Evolutionary conservation across 1,284 basidiomycete species (phyloP).

Genomic region (Porogramme epimiltina): DNA sequence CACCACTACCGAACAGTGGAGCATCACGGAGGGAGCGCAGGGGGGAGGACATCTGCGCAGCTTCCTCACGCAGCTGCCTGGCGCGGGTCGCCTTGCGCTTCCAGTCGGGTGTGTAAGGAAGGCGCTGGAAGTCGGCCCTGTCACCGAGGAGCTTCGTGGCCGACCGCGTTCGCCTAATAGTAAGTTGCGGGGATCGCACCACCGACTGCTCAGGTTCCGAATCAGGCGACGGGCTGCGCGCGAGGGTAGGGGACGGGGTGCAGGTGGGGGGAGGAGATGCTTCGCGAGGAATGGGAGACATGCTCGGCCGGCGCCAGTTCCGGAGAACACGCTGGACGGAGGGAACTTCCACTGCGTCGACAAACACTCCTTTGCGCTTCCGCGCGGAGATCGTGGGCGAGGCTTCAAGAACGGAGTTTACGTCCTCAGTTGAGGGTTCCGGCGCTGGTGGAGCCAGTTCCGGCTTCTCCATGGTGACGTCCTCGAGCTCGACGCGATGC

Average conservation of each 20-base stretch:
- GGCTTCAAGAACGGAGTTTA: not conserved
- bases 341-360: constrained; percentile 61
- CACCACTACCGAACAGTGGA: constrained; percentile 45
- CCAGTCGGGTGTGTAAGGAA: constrained; percentile 18
- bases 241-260: too few species aligned
- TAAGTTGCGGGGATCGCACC: not conserved
- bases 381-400: constrained; percentile 24
- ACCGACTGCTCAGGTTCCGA: not conserved
- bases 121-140: constrained; percentile 12
- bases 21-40: constrained; percentile 34
- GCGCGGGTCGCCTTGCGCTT: constrained; percentile 21
- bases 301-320: constrained; percentile 6
- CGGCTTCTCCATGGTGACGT: not conserved
- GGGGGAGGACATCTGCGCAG: constrained; percentile 30
- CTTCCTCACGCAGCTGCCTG: constrained; percentile 16
- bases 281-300: not conserved
- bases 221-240: not conserved
- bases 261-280: too few species aligned
- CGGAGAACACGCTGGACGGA: constrained; percentile 11
- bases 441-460: too few species aligned
- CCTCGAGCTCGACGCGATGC: constrained; percentile 11
- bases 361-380: constrained; percentile 49
- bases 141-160: constrained; percentile 24
- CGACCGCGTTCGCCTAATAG: constrained; percentile 27
- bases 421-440: not conserved